These are phyloP conservation scores for Paralagenidium karlingii DNA, from an alignment of 352 stramenopile species.

Conservation along the genomic window DNA sequence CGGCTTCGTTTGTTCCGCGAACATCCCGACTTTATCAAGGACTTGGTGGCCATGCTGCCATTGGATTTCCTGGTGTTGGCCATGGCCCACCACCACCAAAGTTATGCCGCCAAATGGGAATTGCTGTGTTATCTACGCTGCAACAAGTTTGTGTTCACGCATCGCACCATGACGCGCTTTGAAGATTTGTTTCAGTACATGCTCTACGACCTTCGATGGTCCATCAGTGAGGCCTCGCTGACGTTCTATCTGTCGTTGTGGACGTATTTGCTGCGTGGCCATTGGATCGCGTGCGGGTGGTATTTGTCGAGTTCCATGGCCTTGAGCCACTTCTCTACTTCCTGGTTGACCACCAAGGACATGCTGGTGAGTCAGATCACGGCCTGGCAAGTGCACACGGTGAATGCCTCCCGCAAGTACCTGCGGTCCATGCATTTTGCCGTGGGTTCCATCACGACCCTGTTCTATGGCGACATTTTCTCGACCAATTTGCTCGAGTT, in stretches of 20 bases:
- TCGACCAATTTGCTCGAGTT: conserved; percentile 55
- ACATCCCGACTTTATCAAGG: no score
- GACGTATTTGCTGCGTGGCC: conserved; percentile 41
- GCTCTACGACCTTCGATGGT: conserved; percentile 39
- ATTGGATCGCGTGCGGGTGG: conserved; percentile 52
- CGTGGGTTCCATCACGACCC: conserved; percentile 46
- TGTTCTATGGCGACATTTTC: conserved; percentile 57
- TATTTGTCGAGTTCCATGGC: conserved; percentile 26
- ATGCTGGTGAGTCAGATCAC: conserved; percentile 17
- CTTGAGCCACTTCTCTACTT: conserved; percentile 19
- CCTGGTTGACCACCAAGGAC: conserved; percentile 40
- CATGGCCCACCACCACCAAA: conserved; percentile 4
- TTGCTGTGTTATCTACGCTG: conserved; percentile 29
- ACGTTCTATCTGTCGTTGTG: conserved; percentile 30
- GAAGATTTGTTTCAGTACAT: conserved; percentile 46
- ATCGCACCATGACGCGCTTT: conserved; percentile 18
- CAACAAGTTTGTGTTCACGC: conserved; percentile 31
- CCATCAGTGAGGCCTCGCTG: conserved; percentile 20
- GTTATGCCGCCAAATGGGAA: conserved; percentile 20
- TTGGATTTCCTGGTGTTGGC: conserved; percentile 24
- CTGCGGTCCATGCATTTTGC: conserved; percentile 47
- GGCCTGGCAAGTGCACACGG: background rate
- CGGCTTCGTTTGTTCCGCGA: no score
- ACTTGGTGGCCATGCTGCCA: conserved; percentile 29
- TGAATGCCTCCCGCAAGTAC: conserved; percentile 27